Evolutionary conservation across 2,329 filamentous ascomycete species (phyloP).

Genomic region (Mycogone perniciosa): DNA sequence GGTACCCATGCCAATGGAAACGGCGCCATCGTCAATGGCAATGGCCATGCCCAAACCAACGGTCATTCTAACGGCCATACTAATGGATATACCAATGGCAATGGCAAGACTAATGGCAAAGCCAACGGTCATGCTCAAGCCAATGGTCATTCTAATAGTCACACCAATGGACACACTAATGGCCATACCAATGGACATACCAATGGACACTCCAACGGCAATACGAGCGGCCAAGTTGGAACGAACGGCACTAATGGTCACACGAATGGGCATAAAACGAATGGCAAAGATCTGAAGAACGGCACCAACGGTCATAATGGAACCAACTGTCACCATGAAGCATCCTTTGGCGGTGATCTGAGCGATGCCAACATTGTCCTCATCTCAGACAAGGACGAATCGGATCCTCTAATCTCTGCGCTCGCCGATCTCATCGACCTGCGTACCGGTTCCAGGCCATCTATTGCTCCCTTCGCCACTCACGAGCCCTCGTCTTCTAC

Average conservation of each 20-base stretch:
- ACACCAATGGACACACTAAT: not conserved
- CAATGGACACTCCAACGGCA: not conserved
- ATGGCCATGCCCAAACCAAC: too few relatives aligned
- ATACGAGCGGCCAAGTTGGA: not conserved
- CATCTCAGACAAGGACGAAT: constrained; percentile 18
- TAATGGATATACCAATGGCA: not conserved
- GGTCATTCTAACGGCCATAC: too few relatives aligned
- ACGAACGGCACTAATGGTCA: constrained; percentile 10
- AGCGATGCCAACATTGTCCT: constrained; percentile 17
- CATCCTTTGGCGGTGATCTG: not conserved
- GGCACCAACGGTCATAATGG: not conserved
- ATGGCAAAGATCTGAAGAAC: not conserved
- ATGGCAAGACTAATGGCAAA: not conserved
- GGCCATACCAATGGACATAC: not conserved
- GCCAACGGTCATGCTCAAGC: not conserved
- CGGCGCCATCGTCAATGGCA: too few relatives aligned
- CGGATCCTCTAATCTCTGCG: constrained; percentile 16
- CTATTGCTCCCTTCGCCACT: constrained; percentile 15
- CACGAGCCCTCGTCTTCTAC: constrained; percentile 13
- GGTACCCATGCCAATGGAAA: too few relatives aligned
- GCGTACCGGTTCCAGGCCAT: constrained; percentile 16
- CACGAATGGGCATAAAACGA: not conserved
- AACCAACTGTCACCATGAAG: not conserved
- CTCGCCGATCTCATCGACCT: constrained; percentile 19
- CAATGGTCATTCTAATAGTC: constrained; percentile 2